phyloP scores from a whole-genome alignment of 2,329 filamentous ascomycete genomes.

The Cadophora gregata region DNA sequence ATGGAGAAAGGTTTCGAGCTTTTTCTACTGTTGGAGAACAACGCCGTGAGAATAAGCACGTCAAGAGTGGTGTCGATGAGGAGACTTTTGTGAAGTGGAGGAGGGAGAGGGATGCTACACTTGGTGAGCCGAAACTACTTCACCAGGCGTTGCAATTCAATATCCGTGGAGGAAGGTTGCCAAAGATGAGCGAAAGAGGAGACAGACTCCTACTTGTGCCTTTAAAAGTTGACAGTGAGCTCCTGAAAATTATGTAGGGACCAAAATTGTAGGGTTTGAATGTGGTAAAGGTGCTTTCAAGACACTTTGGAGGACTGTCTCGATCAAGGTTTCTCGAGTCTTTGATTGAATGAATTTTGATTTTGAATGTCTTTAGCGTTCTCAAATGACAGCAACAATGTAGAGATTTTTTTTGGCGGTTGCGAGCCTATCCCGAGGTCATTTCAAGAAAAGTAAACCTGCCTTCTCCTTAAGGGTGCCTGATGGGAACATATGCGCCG shows the following conservation, averaged over 20 bases:
- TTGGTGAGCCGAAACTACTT: constrained; percentile 54
- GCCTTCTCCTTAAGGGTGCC: no score
- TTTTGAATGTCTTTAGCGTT: no score
- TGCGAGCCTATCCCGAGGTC: no score
- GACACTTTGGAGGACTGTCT: no score
- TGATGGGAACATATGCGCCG: no score
- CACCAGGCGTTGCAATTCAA: constrained; percentile 60
- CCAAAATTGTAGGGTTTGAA: background rate
- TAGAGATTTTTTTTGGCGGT: no score
- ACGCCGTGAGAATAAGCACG: constrained; percentile 53
- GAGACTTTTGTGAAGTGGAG: constrained; percentile 54
- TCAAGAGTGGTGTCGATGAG: constrained; percentile 50
- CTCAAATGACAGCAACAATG: no score
- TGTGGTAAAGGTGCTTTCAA: no score
- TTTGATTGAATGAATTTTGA: no score
- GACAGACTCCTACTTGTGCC: background rate
- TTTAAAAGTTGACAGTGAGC: background rate
- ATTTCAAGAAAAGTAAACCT: no score
- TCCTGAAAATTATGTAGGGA: background rate
- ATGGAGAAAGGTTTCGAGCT: constrained; percentile 43
- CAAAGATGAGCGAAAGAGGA: background rate
- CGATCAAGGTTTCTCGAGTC: no score
- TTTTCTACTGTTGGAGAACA: constrained; percentile 55
- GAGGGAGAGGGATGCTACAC: constrained; percentile 49
- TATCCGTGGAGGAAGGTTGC: constrained; percentile 48